Evolutionary conservation across 257 asterid genomes (phyloP), one percentile per base, ranked within the genome.

Genomic region (Gardenia jasminoides): DNA sequence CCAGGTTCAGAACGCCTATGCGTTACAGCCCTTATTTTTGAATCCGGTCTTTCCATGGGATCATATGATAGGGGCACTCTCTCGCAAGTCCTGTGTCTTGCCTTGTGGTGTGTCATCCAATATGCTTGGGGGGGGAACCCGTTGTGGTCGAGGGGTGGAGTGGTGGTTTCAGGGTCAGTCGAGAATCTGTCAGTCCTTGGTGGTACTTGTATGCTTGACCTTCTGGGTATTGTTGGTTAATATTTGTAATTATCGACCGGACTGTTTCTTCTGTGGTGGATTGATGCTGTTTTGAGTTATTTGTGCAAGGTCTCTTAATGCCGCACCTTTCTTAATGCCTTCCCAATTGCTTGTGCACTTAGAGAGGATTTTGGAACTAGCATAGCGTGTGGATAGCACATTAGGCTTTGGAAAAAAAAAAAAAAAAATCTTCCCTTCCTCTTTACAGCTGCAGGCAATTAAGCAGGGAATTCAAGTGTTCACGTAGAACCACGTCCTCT

Each of bases 1-100:
- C 92, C 39, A 83, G 97, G 87, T 86, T 83, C 83, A 87, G 94
- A 80, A 87, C 80, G 76, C 90, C 93, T 39, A 88, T 88, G 94
- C 85, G 93, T 61, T 89, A 86, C 82, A 87, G 87, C 83, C 93
- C 94, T 62, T 90, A 90, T 87, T 87, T 85, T 77, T 88, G 85
- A 90, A 82, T 80, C 80, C 41, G 41, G 62, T 59, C n/a, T 79
- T 22, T 43, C 64, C 58, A 20, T 31, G 62, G 70, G 73, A 50
- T 71, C 6, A 22, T 30, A 76, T 39, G 64, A 19, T 33, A 12
- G 72, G 44, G 56, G n/a, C 74, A n/a, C 11, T 17, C 17, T 50
- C 47, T 50, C 4, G 31, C 48, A 24, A 24, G 11, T 28, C n/a
- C 41, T 13, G 70, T 24, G 30, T 74, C 39, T 44, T 46, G 56